Conservation (phyloP, 495 filamentous ascomycete genomes). For the Terfezia boudieri region DNA sequence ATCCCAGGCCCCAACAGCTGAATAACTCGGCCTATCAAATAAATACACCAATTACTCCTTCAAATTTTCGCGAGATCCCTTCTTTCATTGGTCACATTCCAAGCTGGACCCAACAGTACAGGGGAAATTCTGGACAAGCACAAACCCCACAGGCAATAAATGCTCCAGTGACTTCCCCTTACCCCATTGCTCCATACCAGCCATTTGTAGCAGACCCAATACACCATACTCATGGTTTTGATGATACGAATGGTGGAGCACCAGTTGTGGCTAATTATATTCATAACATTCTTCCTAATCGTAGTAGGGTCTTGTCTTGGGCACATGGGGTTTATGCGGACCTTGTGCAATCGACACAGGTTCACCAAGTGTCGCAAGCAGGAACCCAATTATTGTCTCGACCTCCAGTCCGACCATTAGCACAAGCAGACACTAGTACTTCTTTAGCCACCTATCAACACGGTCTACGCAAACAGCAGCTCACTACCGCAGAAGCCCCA, state of each 20-base stretch:
- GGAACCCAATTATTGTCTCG: slow-evolving; percentile 21
- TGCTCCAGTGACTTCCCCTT: not conserved
- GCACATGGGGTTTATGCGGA: slow-evolving; percentile 78
- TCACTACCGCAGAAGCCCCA: slow-evolving; percentile 31
- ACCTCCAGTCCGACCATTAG: slow-evolving; percentile 9
- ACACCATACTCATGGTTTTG: not conserved
- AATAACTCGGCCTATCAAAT: not conserved
- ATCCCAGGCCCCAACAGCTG: slow-evolving; percentile 4
- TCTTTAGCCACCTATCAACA: no score
- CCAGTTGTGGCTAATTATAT: slow-evolving; percentile 10
- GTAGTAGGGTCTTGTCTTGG: slow-evolving; percentile 61
- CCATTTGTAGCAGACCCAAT: not conserved
- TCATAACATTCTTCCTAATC: slow-evolving; percentile 37
- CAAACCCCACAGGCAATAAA: not conserved
- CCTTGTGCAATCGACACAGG: slow-evolving; percentile 54
- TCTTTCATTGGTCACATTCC: slow-evolving; percentile 9
- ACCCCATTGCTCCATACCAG: not conserved
- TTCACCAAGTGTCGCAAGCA: slow-evolving; percentile 25
- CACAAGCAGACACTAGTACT: not conserved
- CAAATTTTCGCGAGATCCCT: slow-evolving; percentile 9
- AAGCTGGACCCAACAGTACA: not conserved
- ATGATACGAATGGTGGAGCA: not conserved
- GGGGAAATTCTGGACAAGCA: not conserved
- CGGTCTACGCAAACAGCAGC: slow-evolving; percentile 13
- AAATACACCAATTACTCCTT: slow-evolving; percentile 8